phyloP scores from a whole-genome alignment of 371 early-diverging fungal genomes.

The Apophysomyces elegans region DNA sequence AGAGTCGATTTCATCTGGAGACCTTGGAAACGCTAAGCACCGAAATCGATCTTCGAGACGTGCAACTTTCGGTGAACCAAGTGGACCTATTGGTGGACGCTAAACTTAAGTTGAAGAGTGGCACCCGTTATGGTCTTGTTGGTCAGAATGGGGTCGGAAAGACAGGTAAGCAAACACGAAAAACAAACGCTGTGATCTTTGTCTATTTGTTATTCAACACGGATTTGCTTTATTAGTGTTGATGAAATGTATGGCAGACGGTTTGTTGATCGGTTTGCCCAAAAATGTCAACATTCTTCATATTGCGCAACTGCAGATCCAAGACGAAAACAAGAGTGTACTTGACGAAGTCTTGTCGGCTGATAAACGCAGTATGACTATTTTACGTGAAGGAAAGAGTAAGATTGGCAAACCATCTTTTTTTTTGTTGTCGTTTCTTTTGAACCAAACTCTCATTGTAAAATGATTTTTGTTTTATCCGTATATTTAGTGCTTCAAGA shows the following conservation, averaged over 20 bases:
- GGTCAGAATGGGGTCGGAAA: conserved; percentile 95
- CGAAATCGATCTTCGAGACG: conserved; percentile 71
- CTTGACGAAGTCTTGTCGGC: conserved; percentile 74
- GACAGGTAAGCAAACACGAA: conserved; percentile 50
- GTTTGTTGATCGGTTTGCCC: conserved; percentile 80
- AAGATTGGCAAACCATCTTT: neutral
- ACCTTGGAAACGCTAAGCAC: conserved; percentile 70
- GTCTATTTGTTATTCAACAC: conserved; percentile 10
- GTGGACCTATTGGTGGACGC: conserved; percentile 68
- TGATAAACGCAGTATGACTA: conserved; percentile 59
- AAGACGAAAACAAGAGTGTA: conserved; percentile 53
- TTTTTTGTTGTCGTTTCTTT: too few species aligned
- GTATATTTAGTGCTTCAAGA: conserved; percentile 39
- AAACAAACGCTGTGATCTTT: neutral
- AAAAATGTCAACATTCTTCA: conserved; percentile 76
- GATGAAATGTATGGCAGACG: conserved; percentile 73
- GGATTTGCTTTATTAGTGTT: conserved; percentile 47
- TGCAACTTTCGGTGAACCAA: conserved; percentile 72
- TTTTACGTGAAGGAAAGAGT: conserved; percentile 41
- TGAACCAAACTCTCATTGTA: too few species aligned
- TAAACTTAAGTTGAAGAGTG: conserved; percentile 63
- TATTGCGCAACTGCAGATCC: conserved; percentile 74
- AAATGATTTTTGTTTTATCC: neutral
- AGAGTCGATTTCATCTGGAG: conserved; percentile 86
- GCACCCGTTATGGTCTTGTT: conserved; percentile 75